phyloP scores from a whole-genome alignment of 176 grass and related monocot species.

The Musa acuminata region DNA sequence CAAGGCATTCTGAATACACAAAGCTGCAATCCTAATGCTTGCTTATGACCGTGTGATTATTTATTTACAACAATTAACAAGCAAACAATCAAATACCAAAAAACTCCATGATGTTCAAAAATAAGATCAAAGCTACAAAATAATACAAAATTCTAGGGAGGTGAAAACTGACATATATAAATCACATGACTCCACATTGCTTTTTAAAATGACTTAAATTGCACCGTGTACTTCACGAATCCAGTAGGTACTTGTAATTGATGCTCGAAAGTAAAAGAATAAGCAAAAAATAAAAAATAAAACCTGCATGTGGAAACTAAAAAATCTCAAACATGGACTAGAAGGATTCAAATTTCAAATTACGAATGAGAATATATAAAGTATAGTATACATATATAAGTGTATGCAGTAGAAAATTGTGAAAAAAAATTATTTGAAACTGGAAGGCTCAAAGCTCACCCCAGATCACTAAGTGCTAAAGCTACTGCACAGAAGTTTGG shows the following conservation, averaged over 20 bases:
- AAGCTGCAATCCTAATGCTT: too few relatives aligned
- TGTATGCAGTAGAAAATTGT: constrained; percentile 10
- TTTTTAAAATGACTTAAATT: too few relatives aligned
- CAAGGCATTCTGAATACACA: too few relatives aligned
- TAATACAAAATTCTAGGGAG: not conserved
- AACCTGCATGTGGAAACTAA: not conserved
- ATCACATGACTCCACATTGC: not conserved
- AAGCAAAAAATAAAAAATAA: not conserved
- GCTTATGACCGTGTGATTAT: too few relatives aligned
- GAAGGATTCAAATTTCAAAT: not conserved
- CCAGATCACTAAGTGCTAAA: constrained; percentile 84
- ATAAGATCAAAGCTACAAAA: not conserved
- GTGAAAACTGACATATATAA: not conserved
- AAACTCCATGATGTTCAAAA: not conserved
- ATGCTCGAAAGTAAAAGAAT: not conserved
- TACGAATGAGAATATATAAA: not conserved
- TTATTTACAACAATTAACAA: not conserved
- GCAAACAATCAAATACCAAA: not conserved
- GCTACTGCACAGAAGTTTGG: constrained; percentile 97
- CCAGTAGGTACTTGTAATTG: not conserved
- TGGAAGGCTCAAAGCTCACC: constrained; percentile 40
- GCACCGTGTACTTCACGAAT: not conserved
- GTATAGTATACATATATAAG: not conserved
- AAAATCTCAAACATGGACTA: not conserved
- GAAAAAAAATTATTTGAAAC: constrained; percentile 6